Percentiles rank a stretch among this genome's conserved stretches.
Conservation (phyloP, 345 rosid species). For the Corchorus olitorius region DNA sequence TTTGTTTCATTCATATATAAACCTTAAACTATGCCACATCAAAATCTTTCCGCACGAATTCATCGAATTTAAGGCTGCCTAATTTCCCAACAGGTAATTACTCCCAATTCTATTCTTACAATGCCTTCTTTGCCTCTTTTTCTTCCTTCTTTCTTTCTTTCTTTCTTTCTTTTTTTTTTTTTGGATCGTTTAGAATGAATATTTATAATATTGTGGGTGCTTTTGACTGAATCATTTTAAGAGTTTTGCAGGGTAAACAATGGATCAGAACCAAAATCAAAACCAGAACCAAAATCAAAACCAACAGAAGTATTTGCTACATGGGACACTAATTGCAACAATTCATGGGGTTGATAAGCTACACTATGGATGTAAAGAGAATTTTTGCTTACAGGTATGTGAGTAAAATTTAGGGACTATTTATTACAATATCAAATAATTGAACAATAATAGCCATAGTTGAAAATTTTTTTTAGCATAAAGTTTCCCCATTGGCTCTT, state of each 20-base stretch:
- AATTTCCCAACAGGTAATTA: not conserved
- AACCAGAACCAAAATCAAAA: slow-evolving; percentile 10
- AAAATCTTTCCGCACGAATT: not conserved
- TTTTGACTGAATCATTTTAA: not conserved
- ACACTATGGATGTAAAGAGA: slow-evolving; percentile 43
- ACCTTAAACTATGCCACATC: not conserved
- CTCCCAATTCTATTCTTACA: not conserved
- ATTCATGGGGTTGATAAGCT: slow-evolving; percentile 51
- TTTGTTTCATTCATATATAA: not conserved
- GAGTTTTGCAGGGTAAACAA: not conserved
- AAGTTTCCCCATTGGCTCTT: too few relatives aligned
- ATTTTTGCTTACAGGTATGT: slow-evolving; percentile 44
- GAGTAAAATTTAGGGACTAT: not conserved
- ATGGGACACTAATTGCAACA: slow-evolving; percentile 59
- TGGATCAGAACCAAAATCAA: not conserved
- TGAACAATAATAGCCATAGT: too few relatives aligned
- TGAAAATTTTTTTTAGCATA: too few relatives aligned
- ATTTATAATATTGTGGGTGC: not conserved
- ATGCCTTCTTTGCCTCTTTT: too few relatives aligned
- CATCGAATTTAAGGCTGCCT: not conserved
- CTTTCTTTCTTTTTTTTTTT: too few relatives aligned
- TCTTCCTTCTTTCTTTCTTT: too few relatives aligned
- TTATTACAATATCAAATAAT: not conserved
- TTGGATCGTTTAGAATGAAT: not conserved
- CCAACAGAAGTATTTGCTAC: slow-evolving; percentile 43